Evolutionary conservation across 768 basidiomycete genomes (phyloP), one percentile per base, ranked within the genome.

Genomic region (Rhodotorula diobovata): DNA sequence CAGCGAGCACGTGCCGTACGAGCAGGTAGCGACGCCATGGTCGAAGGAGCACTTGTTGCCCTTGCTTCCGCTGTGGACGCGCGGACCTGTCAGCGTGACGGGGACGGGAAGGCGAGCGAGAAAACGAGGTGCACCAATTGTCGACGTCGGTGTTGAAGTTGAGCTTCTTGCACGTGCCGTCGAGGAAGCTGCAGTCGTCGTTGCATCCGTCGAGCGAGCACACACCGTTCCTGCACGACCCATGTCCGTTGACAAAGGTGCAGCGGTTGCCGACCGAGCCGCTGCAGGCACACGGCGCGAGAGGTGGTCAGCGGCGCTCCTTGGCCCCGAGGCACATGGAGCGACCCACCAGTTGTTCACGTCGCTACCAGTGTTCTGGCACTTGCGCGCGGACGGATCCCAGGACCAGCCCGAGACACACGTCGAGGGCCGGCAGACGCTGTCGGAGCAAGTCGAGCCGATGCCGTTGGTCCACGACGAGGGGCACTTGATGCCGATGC

Each of bases 391-490:
- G 30, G 69, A 59, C 55, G 39, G 32, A 51, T 74, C 69, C 50
- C 61, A 74, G 30, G 16, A 39, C 63, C 39, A 74, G 46, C 69
- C 69, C 25, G 23, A 34, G 58, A 56, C 45, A 58, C 73, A 74
- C 8, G 59, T 48, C 34, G 28, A 1, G 1, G 73, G 73, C 37
- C 55, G 62, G 63, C 73, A 74, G 16, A 70, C 32, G 20, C 64
- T 46, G 54, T 45, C 58, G 23, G 45, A 37, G 62, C 73, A 74
- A 7, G 37, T 21, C 15, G 73, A 50, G 15, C 73, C 73, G 25
- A 21, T 23, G 16, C 69, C 73, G 63, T 74, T 61, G 9, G 69
- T 45, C 59, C 50, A 74, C 1, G 59, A 64, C 16, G 54, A 16
- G 1, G 73, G 68, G 68, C 73, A 74, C 41, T 54, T 54, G 28